phyloP scores from a whole-genome alignment of 1,139 yeast genomes.

The Lodderomyces metapsilosis region DNA sequence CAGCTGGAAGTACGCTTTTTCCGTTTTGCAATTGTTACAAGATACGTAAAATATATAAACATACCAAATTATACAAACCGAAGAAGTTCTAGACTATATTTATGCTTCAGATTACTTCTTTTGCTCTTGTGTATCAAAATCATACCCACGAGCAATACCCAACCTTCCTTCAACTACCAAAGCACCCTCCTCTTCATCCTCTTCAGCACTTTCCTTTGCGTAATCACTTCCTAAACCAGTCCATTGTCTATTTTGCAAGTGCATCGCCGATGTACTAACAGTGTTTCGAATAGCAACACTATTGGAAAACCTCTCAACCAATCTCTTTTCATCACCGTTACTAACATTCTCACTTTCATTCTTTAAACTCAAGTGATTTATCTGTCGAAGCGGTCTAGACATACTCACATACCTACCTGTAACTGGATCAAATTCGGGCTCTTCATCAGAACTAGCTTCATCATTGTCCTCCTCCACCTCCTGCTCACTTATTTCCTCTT shows the following conservation, averaged over 20 bases:
- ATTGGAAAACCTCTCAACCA: constrained; percentile 60
- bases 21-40: neutral
- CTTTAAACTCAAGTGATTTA: constrained; percentile 63
- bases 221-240: constrained; percentile 90
- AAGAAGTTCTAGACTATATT: neutral
- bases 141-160: constrained; percentile 90
- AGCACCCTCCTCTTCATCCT: constrained; percentile 59
- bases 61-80: neutral
- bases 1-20: neutral
- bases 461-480: constrained; percentile 17
- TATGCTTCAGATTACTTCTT: neutral
- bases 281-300: constrained; percentile 70
- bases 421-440: constrained; percentile 85
- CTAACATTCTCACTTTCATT: constrained; percentile 20
- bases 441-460: constrained; percentile 35
- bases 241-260: constrained; percentile 77
- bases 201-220: constrained; percentile 26
- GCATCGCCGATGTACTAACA: constrained; percentile 84
- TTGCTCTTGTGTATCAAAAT: constrained; percentile 10
- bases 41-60: neutral
- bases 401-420: constrained; percentile 72
- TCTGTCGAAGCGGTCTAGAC: constrained; percentile 70
- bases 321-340: constrained; percentile 23
- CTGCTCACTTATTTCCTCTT: constrained; percentile 19
- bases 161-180: constrained; percentile 73